Conservation (phyloP, 192 early-diverging fungal genomes). For the Coemansia sp. region DNA sequence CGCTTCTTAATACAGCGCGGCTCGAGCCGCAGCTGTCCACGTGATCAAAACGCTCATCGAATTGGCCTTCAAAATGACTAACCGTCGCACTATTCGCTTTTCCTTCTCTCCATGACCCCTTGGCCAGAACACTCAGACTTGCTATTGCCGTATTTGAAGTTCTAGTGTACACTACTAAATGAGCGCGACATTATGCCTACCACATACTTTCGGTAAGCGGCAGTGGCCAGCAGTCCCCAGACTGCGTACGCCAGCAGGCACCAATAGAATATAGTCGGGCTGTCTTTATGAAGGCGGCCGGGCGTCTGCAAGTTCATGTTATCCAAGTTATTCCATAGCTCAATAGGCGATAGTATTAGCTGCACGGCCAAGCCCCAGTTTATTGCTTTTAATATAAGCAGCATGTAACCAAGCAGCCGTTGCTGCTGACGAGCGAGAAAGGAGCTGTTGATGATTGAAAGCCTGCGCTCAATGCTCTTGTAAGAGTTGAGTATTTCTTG, state of each 20-base stretch:
- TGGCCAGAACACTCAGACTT: no score
- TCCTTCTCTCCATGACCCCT: no score
- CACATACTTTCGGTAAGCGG: no score
- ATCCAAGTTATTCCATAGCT: background rate
- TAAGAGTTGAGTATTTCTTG: background rate
- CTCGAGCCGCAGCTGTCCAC: no score
- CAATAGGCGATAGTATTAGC: background rate
- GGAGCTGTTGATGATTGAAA: background rate
- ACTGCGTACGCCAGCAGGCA: background rate
- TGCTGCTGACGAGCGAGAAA: background rate
- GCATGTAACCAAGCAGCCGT: background rate
- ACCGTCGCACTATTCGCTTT: no score
- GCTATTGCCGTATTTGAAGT: no score
- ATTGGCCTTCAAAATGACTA: no score
- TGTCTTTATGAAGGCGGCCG: background rate
- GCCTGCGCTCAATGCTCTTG: background rate
- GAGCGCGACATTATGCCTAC: no score
- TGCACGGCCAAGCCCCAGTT: constrained; percentile 1
- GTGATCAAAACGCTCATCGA: no score
- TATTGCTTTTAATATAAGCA: background rate
- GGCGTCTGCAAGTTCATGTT: background rate
- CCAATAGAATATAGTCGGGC: background rate
- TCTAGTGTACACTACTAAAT: no score
- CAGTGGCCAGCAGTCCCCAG: background rate
- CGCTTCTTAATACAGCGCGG: no score